These are phyloP conservation scores for Solanum corneliomulleri DNA, from an alignment of 257 asterid genomes.

Conservation along the genomic window DNA sequence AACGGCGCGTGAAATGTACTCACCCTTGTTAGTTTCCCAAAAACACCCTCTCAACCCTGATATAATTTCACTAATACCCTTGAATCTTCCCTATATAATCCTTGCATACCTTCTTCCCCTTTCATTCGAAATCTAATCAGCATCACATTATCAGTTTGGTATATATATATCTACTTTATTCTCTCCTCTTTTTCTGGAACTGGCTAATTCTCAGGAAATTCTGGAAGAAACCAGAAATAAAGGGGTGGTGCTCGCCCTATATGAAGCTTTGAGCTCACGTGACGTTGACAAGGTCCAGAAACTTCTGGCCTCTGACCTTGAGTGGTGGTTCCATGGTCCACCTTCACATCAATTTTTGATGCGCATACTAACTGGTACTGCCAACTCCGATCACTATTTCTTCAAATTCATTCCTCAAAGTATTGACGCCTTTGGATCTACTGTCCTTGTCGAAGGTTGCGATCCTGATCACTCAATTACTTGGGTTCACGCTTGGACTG, in stretches of 20 bases:
- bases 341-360: conserved; percentile 93
- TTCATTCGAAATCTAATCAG: not conserved
- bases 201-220: conserved; percentile 60
- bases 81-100: conserved; percentile 3
- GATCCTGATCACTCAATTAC: conserved; percentile 48
- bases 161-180: not conserved
- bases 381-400: conserved; percentile 14
- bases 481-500: conserved; percentile 99
- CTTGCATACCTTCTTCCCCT: not conserved
- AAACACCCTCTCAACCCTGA: conserved; percentile 2
- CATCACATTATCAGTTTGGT: too few species aligned
- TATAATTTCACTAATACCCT: conserved; percentile 3
- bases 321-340: conserved; percentile 99
- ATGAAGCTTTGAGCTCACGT: conserved; percentile 77
- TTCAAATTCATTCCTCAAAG: conserved; percentile 65
- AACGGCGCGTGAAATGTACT: not conserved
- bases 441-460: conserved; percentile 80
- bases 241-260: conserved; percentile 98
- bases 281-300: conserved; percentile 65
- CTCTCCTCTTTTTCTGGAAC: conserved; percentile 24
- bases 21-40: not conserved
- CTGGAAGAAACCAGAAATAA: conserved; percentile 81
- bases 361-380: conserved; percentile 86
- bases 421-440: conserved; percentile 63
- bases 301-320: conserved; percentile 85